Conservation (phyloP, 257 asterid species). For the Vinca minor region DNA sequence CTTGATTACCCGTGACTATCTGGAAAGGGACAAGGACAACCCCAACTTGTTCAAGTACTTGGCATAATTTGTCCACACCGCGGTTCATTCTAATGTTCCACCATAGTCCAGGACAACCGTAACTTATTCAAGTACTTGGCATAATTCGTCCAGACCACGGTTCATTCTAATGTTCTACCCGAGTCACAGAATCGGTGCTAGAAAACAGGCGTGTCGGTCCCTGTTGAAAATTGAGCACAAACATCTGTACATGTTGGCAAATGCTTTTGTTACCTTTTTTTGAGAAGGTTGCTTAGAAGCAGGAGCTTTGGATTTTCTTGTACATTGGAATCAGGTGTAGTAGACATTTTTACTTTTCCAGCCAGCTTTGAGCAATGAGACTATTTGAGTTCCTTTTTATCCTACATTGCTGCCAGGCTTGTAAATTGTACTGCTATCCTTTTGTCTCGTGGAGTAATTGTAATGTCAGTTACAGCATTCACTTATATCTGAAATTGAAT, state of each 20-base stretch:
- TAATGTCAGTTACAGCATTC: not conserved
- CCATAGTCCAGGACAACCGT: constrained; percentile 47
- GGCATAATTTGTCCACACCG: constrained; percentile 44
- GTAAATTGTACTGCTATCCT: not conserved
- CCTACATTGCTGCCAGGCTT: not conserved
- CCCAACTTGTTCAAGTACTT: constrained; percentile 89
- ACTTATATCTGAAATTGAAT: no score
- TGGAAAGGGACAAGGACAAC: constrained; percentile 90
- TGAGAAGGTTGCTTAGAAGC: constrained; percentile 5
- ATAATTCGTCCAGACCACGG: constrained; percentile 25
- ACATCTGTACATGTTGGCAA: constrained; percentile 16
- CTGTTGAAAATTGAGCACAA: constrained; percentile 2
- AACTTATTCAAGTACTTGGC: constrained; percentile 96
- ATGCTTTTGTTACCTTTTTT: constrained; percentile 2
- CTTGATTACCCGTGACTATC: constrained; percentile 82
- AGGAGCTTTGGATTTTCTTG: constrained; percentile 22
- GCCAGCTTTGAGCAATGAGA: not conserved
- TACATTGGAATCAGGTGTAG: constrained; percentile 15
- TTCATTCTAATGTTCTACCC: not conserved
- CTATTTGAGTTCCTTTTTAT: not conserved
- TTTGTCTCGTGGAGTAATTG: not conserved
- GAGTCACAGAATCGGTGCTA: not conserved
- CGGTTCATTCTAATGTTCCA: not conserved
- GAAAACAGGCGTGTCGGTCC: constrained; percentile 4
- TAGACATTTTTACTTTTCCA: not conserved